These are phyloP conservation scores for Pharnaceum exiguum DNA, from an alignment of 148 eudicot species.

Conservation along the genomic window DNA sequence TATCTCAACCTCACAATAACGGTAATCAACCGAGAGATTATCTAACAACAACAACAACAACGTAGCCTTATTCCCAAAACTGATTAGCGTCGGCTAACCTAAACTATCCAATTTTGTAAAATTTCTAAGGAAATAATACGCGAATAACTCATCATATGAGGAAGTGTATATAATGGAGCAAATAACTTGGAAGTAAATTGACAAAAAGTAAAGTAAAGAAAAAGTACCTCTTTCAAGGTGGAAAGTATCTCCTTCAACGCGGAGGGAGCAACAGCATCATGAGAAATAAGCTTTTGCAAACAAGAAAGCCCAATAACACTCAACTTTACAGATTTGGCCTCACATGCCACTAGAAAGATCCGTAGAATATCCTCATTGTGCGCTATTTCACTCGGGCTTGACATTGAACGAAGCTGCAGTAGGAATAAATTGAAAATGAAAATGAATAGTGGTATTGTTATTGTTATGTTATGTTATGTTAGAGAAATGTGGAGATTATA, in stretches of 20 bases:
- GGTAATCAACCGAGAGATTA: too few species aligned
- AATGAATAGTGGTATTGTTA: background rate
- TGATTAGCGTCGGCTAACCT: too few species aligned
- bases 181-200: background rate
- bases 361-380: constrained; percentile 85
- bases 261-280: constrained; percentile 87
- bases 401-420: constrained; percentile 85
- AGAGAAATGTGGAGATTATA: background rate
- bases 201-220: background rate
- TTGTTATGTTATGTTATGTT: background rate
- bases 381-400: constrained; percentile 89
- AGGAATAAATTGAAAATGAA: background rate
- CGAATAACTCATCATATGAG: too few species aligned
- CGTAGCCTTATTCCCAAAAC: too few species aligned
- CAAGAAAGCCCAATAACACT: constrained; percentile 96
- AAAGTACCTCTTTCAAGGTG: constrained; percentile 68
- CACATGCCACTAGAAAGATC: constrained; percentile 98
- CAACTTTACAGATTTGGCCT: constrained; percentile 73
- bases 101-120: too few species aligned
- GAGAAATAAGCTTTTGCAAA: constrained; percentile 93
- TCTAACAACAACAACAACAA: too few species aligned
- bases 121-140: too few species aligned
- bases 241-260: constrained; percentile 82
- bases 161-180: background rate
- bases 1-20: too few species aligned